Evolutionary conservation across 345 rosid species (phyloP).

Genomic region (Salix exigua): DNA sequence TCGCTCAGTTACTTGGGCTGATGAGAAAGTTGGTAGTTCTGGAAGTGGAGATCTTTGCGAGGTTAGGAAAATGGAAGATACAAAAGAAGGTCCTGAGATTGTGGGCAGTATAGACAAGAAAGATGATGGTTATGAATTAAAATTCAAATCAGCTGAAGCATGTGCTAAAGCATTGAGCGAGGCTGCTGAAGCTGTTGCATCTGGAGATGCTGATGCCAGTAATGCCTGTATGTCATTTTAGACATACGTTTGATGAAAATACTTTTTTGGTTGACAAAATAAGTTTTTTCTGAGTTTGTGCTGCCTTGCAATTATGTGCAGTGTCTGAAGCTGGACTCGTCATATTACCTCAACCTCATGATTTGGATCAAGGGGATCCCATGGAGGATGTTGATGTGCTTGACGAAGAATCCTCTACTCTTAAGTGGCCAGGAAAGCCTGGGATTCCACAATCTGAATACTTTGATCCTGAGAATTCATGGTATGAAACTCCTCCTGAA

Average conservation of each 20-base stretch:
- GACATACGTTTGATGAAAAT: not conserved
- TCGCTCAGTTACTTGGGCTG: constrained; percentile 86
- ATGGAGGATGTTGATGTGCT: constrained; percentile 23
- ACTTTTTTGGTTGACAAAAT: constrained; percentile 5
- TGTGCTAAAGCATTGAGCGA: constrained; percentile 66
- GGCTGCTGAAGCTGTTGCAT: constrained; percentile 73
- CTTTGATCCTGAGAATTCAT: constrained; percentile 76
- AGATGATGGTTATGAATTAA: constrained; percentile 30
- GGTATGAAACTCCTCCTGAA: constrained; percentile 80
- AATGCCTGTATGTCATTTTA: constrained; percentile 50
- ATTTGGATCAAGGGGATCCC: constrained; percentile 31
- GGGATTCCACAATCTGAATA: constrained; percentile 48
- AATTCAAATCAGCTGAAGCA: constrained; percentile 69
- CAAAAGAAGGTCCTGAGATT: constrained; percentile 13
- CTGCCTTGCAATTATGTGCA: constrained; percentile 23
- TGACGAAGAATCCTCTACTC: constrained; percentile 42
- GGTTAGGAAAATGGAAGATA: constrained; percentile 40
- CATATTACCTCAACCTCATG: constrained; percentile 48
- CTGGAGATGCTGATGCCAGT: constrained; percentile 46
- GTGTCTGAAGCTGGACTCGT: constrained; percentile 69
- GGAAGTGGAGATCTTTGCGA: constrained; percentile 46
- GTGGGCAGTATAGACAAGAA: constrained; percentile 15
- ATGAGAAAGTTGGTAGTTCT: constrained; percentile 42
- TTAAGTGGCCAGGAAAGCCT: constrained; percentile 68
- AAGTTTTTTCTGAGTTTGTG: not conserved